Evolutionary conservation across 176 grass and related monocot genomes (phyloP), one percentile per base, ranked within the genome.

Genomic region (Otatea glauca): DNA sequence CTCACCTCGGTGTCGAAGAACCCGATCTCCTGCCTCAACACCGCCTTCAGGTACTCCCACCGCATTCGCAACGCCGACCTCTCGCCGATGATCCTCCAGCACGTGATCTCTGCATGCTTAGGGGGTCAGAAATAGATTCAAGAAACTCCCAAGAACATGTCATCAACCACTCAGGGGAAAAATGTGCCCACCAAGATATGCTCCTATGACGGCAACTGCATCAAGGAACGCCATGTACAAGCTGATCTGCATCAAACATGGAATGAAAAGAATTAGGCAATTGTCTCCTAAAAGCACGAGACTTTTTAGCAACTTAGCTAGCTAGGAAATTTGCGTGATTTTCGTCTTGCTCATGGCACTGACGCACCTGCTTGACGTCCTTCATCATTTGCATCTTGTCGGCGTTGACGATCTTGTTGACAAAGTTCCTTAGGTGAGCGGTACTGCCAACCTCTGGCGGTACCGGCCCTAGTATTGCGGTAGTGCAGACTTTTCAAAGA

Each of bases 1-100:
- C 85, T 92, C 66, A 88, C 85, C 74, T 94, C 87, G 1, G 82
- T 92, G 69, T 94, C 92, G 48, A 94, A 94, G 90, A 94, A 94
- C 5, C 85, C 87, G 23, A 94, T 83, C 37, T 94, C 92, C 74
- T 94, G 92, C 87, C 92, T 63, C 69, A 94, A 64, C 56, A 90
- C 88, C 1, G 87, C 87, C 71, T 71, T 87, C 7, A 94, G 78
- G 75, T 92, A 94, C 68, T 92, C 82, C 3, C 90, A 70, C 27
- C 92, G 73, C 23, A 92, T 87, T 53, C 78, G 51, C 7, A 90
- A 85, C 12, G 90, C 92, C 3, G 87, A 88, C 29, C 87, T 71
- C 79, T 94, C 92, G 10, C 85, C 92, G 17, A 90, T 56, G 20
- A 88, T 90, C 86, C 89, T 90, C 92, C 88, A 94, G 55, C 92